Conservation (phyloP, 2,329 filamentous ascomycete species). For the Onygena corvina region DNA sequence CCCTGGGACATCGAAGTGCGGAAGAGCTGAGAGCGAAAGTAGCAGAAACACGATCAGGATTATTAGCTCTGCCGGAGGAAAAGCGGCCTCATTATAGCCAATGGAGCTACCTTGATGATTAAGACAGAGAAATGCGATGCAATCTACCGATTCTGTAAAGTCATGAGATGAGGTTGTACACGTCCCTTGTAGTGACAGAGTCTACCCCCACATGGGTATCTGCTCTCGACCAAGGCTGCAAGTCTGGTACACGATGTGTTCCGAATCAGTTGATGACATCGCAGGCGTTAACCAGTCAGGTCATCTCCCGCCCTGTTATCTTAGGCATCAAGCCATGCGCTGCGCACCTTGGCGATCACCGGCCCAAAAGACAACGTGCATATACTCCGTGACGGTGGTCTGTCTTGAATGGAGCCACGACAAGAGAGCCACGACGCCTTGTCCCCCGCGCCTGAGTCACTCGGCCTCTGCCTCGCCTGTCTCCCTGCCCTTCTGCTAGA, state of each 20-base stretch:
- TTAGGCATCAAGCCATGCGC: slow-evolving; percentile 6
- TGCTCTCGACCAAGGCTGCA: not conserved
- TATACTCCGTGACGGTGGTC: not conserved
- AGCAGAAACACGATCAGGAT: slow-evolving; percentile 5
- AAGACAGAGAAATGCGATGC: no score
- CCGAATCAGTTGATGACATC: no score
- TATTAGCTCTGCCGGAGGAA: slow-evolving; percentile 8
- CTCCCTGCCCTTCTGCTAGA: not conserved
- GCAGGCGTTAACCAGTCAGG: not conserved
- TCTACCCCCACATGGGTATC: not conserved
- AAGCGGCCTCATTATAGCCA: not conserved
- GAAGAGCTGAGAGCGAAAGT: slow-evolving; percentile 6
- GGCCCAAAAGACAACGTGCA: slow-evolving; percentile 2
- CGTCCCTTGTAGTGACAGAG: no score
- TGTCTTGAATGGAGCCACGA: slow-evolving; percentile 2
- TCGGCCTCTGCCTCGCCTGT: not conserved
- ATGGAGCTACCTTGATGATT: slow-evolving; percentile 10
- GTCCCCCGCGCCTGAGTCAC: not conserved
- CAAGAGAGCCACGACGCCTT: not conserved
- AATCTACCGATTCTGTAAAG: no score
- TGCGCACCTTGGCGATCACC: slow-evolving; percentile 1
- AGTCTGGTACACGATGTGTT: no score
- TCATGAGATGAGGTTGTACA: no score
- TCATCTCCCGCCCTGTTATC: not conserved
- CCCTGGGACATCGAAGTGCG: slow-evolving; percentile 6